Evolutionary conservation across 352 stramenopile species (phyloP).

Genomic region (Pythium chondricola): DNA sequence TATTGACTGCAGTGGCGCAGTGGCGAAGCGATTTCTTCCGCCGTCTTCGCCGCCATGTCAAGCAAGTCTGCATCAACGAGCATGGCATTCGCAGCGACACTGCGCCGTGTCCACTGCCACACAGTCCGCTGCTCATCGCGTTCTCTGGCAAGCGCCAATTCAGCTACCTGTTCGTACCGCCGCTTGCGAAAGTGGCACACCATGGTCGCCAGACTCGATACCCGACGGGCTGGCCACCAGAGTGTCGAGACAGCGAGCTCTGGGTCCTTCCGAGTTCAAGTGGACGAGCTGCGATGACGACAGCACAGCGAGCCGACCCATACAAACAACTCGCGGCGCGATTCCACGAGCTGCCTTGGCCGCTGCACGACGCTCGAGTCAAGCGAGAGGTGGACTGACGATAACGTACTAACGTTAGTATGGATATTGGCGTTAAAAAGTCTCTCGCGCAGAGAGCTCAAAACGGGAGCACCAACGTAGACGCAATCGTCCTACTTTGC

Average conservation of each 20-base stretch:
- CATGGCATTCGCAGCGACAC: conserved; percentile 6
- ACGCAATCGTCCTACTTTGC: too few relatives aligned
- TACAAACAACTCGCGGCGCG: conserved; percentile 65
- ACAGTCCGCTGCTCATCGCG: conserved; percentile 70
- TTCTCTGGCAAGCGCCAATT: conserved; percentile 88
- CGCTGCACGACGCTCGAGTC: background rate
- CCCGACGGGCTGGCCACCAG: conserved; percentile 60
- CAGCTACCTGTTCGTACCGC: conserved; percentile 71
- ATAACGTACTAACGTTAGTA: too few relatives aligned
- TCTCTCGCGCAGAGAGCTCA: too few relatives aligned
- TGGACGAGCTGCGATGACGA: conserved; percentile 78
- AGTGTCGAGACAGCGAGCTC: conserved; percentile 63
- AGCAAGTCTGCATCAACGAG: conserved; percentile 42
- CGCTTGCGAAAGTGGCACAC: conserved; percentile 53
- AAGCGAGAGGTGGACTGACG: background rate
- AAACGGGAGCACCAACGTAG: too few relatives aligned
- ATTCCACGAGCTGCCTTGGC: conserved; percentile 56
- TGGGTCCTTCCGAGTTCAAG: conserved; percentile 83
- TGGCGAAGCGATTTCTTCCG: conserved; percentile 21
- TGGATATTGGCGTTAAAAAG: too few relatives aligned
- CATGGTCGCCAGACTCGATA: conserved; percentile 52
- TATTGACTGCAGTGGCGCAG: conserved; percentile 3
- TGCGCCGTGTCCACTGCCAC: conserved; percentile 24
- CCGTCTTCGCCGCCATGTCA: conserved; percentile 45
- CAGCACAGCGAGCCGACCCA: conserved; percentile 50